phyloP scores from a whole-genome alignment of 1,284 basidiomycete species.

The Phenoliferia sp. region DNA sequence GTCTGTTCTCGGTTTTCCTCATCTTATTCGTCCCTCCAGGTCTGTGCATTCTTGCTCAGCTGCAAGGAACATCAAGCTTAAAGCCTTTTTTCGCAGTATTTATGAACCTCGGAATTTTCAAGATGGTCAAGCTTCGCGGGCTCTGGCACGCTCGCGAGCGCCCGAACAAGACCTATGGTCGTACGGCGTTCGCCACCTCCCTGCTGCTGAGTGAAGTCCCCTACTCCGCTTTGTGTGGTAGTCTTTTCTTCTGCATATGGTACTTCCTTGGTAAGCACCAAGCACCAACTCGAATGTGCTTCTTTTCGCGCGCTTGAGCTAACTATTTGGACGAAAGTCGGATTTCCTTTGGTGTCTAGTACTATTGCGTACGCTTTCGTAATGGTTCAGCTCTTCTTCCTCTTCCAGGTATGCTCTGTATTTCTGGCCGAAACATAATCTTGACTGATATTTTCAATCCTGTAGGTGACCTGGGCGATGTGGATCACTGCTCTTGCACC shows the following conservation, averaged over 20 bases:
- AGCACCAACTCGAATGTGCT: no score
- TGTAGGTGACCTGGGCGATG: conserved; percentile 35
- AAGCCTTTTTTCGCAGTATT: conserved; percentile 24
- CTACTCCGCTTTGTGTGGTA: conserved; percentile 61
- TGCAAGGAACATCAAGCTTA: conserved; percentile 7
- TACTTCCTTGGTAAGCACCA: conserved; percentile 58
- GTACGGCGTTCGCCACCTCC: conserved; percentile 74
- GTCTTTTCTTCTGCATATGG: conserved; percentile 65
- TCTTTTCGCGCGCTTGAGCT: conserved; percentile 42
- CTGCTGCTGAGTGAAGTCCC: conserved; percentile 70
- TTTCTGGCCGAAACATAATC: not conserved
- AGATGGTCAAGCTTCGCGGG: conserved; percentile 28
- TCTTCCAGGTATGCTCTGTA: conserved; percentile 25
- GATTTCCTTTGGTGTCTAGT: conserved; percentile 20
- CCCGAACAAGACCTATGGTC: conserved; percentile 57
- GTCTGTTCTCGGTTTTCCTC: conserved; percentile 63
- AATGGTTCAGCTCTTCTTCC: conserved; percentile 34
- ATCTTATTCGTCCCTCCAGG: conserved; percentile 57
- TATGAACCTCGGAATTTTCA: conserved; percentile 45
- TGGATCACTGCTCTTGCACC: conserved; percentile 35
- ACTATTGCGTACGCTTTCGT: conserved; percentile 55
- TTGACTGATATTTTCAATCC: not conserved
- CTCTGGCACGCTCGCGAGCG: conserved; percentile 34
- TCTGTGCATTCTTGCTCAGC: conserved; percentile 54
- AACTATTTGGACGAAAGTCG: conserved; percentile 1